phyloP scores from a whole-genome alignment of 1,284 basidiomycete species.

The Cryptococcus neoformans region DNA sequence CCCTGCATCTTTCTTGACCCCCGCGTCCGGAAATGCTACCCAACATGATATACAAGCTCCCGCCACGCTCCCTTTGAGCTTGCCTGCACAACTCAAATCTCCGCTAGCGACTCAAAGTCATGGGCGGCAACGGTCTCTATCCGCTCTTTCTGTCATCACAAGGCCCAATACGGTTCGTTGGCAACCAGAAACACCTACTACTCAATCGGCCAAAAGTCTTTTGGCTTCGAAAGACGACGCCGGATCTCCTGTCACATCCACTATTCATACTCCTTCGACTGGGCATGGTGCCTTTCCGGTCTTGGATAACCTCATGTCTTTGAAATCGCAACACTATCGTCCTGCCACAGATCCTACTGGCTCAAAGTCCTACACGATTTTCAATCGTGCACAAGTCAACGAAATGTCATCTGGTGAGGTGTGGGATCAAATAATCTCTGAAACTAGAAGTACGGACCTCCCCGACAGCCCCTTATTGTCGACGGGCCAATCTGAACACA shows the following conservation, averaged over 20 bases:
- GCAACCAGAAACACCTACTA: conserved; percentile 10
- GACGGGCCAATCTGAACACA: conserved; percentile 1
- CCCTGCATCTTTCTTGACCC: background rate
- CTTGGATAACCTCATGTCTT: background rate
- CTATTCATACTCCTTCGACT: conserved; percentile 23
- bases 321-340: conserved; percentile 5
- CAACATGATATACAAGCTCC: background rate
- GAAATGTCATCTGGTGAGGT: background rate
- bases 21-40: background rate
- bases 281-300: conserved; percentile 16
- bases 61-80: background rate
- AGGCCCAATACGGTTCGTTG: conserved; percentile 6
- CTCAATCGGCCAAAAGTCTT: background rate
- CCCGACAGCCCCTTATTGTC: conserved; percentile 11
- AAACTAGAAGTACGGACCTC: too few species aligned
- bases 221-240: conserved; percentile 9
- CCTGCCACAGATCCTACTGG: conserved; percentile 14
- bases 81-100: background rate
- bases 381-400: conserved; percentile 1
- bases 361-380: conserved; percentile 7
- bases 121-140: conserved; percentile 18
- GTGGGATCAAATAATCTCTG: background rate
- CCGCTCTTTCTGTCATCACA: conserved; percentile 20
- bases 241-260: conserved; percentile 12
- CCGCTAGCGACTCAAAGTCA: conserved; percentile 4